These are phyloP conservation scores for Pythium utonaiense DNA, from an alignment of 352 stramenopile genomes.

Conservation along the genomic window DNA sequence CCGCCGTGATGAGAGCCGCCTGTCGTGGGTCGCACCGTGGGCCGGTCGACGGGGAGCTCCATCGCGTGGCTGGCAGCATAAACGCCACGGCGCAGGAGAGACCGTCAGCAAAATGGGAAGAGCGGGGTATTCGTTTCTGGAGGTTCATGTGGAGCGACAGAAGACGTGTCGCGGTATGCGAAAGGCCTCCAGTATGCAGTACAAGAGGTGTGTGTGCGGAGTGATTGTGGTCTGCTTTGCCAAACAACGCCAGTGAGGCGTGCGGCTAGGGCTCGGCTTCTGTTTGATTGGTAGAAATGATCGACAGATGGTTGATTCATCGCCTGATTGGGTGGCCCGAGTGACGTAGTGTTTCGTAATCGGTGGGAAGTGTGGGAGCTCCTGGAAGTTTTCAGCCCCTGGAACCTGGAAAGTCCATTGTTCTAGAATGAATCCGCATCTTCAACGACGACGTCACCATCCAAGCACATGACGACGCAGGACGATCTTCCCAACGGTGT, in stretches of 20 bases:
- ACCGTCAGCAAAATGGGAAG: neutral
- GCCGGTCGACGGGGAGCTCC: neutral
- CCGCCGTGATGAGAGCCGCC: constrained; percentile 9
- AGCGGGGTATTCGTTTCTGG: neutral
- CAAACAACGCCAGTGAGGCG: constrained; percentile 1
- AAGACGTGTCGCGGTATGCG: neutral
- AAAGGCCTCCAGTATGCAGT: neutral
- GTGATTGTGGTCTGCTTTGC: neutral
- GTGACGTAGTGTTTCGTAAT: neutral
- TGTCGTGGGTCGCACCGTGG: neutral
- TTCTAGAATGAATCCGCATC: neutral
- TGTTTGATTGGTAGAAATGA: constrained; percentile 13
- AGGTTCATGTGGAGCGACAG: neutral
- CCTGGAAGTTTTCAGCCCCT: no score
- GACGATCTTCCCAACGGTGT: no score
- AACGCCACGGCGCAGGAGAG: neutral
- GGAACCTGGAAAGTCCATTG: constrained; percentile 2
- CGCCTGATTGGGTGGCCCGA: constrained; percentile 1
- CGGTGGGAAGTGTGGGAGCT: no score
- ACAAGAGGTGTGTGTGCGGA: neutral
- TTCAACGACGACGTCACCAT: no score
- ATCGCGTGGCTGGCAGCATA: neutral
- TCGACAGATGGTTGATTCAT: neutral
- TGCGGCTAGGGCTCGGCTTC: neutral
- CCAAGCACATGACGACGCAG: no score